Percentiles rank a stretch among this genome's conserved stretches.
These are phyloP conservation scores for Colletotrichum agaves DNA, from an alignment of 2,329 filamentous ascomycete species.

Conservation along the genomic window DNA sequence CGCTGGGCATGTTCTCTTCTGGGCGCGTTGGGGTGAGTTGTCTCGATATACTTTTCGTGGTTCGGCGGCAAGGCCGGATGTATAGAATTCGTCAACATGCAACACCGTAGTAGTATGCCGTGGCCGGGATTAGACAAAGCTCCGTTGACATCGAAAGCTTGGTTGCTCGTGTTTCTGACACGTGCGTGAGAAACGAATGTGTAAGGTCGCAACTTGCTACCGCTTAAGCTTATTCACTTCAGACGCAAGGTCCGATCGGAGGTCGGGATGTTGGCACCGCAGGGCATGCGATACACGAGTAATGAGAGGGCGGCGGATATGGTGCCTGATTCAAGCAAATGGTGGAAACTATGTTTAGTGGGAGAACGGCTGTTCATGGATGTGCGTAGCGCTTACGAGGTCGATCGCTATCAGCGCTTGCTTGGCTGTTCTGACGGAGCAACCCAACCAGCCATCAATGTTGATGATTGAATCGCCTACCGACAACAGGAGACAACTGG, in stretches of 20 bases:
- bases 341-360: slow-evolving; percentile 25
- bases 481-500: background rate
- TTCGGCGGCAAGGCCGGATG: slow-evolving; percentile 34
- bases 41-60: slow-evolving; percentile 6
- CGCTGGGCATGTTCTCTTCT: slow-evolving; percentile 30
- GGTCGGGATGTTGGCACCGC: slow-evolving; percentile 23
- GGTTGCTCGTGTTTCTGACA: background rate
- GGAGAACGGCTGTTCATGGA: background rate
- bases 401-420: slow-evolving; percentile 22
- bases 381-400: slow-evolving; percentile 27
- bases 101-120: background rate
- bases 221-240: slow-evolving; percentile 32
- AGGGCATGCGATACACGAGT: slow-evolving; percentile 21
- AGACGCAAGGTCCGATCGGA: slow-evolving; percentile 34
- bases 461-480: background rate
- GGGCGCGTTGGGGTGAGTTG: slow-evolving; percentile 36
- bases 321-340: slow-evolving; percentile 7
- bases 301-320: slow-evolving; percentile 18
- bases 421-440: slow-evolving; percentile 11
- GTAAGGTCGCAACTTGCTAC: slow-evolving; percentile 13
- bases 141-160: background rate
- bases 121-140: background rate
- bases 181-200: background rate
- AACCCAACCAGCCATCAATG: slow-evolving; percentile 16
- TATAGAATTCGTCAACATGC: background rate